Evolutionary conservation across 2,329 filamentous ascomycete species (phyloP).

Genomic region (Sclerotinia borealis): DNA sequence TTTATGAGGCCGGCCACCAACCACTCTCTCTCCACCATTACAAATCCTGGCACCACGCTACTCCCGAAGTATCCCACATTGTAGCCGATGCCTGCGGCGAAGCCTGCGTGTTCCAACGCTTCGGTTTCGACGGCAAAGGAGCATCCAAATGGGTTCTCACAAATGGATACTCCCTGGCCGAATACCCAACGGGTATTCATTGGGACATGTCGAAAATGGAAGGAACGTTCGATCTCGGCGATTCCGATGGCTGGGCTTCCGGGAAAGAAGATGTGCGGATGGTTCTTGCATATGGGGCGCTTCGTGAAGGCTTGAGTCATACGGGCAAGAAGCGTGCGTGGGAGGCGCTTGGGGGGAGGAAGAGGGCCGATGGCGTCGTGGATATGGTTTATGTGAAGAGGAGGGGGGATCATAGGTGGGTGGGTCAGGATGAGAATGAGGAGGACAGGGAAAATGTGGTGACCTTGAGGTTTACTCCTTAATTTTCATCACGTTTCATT

Average conservation of each 20-base stretch:
- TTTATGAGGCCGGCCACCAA: constrained; percentile 30
- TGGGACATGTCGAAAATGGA: constrained; percentile 30
- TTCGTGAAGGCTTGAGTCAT: constrained; percentile 40
- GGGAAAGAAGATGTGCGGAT: constrained; percentile 22
- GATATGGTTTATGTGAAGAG: constrained; percentile 49
- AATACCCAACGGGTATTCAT: constrained; percentile 30
- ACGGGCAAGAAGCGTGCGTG: constrained; percentile 47
- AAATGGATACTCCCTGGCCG: constrained; percentile 27
- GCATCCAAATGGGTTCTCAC: constrained; percentile 24
- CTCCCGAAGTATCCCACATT: constrained; percentile 23
- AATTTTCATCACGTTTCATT: too few species aligned
- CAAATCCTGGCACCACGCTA: constrained; percentile 30
- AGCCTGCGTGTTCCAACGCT: constrained; percentile 30
- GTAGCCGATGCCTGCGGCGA: constrained; percentile 32
- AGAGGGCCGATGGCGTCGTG: constrained; percentile 45
- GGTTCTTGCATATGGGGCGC: constrained; percentile 42
- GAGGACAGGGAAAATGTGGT: constrained; percentile 26
- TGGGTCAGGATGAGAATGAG: constrained; percentile 22
- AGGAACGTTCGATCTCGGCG: constrained; percentile 26
- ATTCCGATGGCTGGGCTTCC: constrained; percentile 26
- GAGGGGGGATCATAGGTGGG: constrained; percentile 48
- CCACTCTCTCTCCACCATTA: constrained; percentile 30
- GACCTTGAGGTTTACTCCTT: constrained; percentile 16
- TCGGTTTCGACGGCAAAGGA: constrained; percentile 25
- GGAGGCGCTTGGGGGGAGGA: constrained; percentile 46